Percentiles rank a stretch among this genome's conserved stretches.
Conservation (phyloP, 2,329 filamentous ascomycete genomes). For the Myriosclerotinia curreyana region DNA sequence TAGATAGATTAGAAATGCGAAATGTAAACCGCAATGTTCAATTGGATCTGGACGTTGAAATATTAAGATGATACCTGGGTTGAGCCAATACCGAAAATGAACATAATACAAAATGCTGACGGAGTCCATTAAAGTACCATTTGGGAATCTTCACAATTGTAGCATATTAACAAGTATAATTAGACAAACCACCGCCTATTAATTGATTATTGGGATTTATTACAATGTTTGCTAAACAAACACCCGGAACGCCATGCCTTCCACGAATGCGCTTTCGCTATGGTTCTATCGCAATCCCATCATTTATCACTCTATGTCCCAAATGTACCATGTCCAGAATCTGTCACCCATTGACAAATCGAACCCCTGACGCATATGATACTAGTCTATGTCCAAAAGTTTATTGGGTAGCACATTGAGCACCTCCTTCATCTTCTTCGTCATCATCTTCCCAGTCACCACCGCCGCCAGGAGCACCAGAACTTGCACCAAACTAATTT, state of each 20-base stretch:
- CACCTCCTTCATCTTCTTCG: conserved; percentile 55
- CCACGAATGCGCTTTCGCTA: neutral
- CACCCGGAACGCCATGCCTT: conserved; percentile 3
- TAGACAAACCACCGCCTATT: neutral
- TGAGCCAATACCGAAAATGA: neutral
- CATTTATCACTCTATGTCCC: conserved; percentile 17
- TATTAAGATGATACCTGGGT: neutral
- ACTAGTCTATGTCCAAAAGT: conserved; percentile 6
- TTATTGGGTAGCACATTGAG: conserved; percentile 57
- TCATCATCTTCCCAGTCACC: conserved; percentile 70
- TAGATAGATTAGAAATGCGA: neutral
- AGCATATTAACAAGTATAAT: neutral
- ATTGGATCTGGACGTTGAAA: neutral
- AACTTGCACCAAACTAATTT: conserved; percentile 65
- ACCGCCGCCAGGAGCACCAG: conserved; percentile 63
- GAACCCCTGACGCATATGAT: neutral
- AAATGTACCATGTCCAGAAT: neutral
- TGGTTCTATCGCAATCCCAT: conserved; percentile 8
- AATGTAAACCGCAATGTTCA: neutral
- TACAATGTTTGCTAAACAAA: conserved; percentile 4
- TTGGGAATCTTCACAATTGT: neutral
- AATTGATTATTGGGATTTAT: conserved; percentile 7
- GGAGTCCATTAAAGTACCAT: neutral
- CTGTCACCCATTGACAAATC: neutral
- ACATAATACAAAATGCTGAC: neutral